These are phyloP conservation scores for Mortierella sp. DNA, from an alignment of 371 early-diverging fungal genomes.

Conservation along the genomic window DNA sequence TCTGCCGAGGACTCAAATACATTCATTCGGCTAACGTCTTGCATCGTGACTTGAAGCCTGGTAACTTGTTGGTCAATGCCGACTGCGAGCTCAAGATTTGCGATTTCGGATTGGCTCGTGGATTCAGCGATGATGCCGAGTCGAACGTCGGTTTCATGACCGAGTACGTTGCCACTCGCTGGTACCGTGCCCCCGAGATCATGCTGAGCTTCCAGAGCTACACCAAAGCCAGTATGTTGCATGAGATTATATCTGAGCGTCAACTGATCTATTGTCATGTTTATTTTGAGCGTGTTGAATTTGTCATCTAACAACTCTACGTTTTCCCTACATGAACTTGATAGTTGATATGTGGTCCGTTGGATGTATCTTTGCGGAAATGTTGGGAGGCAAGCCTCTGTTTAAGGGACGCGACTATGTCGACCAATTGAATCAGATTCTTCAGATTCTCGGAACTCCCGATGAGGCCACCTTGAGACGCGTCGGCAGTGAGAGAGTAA, in stretches of 20 bases:
- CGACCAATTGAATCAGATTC: conserved; percentile 99
- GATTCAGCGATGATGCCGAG: conserved; percentile 87
- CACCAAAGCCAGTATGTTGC: conserved; percentile 91
- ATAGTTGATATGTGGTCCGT: conserved; percentile 98
- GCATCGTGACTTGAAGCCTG: conserved; percentile 98
- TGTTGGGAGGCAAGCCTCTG: conserved; percentile 91
- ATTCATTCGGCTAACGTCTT: conserved; percentile 99
- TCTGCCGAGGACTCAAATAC: conserved; percentile 97
- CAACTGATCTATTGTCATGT: neutral
- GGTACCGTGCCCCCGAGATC: conserved; percentile 99
- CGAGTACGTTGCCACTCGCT: conserved; percentile 98
- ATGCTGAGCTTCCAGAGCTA: conserved; percentile 96
- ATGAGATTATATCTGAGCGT: neutral
- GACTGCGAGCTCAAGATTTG: conserved; percentile 98
- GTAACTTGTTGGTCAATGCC: conserved; percentile 96
- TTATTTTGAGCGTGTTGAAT: neutral
- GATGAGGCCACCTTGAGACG: conserved; percentile 92
- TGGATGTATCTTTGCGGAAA: conserved; percentile 98
- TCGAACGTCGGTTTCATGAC: conserved; percentile 94
- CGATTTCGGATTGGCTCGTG: conserved; percentile 96
- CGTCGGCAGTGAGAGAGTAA: conserved; percentile 86
- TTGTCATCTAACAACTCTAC: neutral
- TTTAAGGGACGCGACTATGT: conserved; percentile 97
- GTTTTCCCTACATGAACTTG: conserved; percentile 1
- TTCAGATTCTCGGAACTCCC: conserved; percentile 97